Conservation (phyloP, 495 filamentous ascomycete species). For the Cryomyces minteri region DNA sequence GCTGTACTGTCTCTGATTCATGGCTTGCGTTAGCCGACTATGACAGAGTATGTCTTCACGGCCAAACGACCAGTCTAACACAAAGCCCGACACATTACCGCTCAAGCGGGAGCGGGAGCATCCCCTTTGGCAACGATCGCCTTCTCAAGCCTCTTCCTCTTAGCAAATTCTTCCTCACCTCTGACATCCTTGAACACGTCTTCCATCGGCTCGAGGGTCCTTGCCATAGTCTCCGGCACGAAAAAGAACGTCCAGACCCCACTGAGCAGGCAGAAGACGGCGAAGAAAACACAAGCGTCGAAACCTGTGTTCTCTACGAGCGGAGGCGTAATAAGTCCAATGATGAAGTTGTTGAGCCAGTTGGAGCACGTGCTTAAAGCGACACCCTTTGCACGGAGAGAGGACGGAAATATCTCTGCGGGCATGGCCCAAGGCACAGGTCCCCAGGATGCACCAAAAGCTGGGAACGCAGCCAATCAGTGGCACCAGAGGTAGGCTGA, state of each 20-base stretch:
- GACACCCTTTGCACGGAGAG: slow-evolving; percentile 26
- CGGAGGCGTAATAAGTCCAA: slow-evolving; percentile 34
- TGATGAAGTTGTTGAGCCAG: slow-evolving; percentile 40
- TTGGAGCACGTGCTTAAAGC: slow-evolving; percentile 26
- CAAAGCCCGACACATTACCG: too few relatives aligned
- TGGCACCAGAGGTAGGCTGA: slow-evolving; percentile 4
- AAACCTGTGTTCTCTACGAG: slow-evolving; percentile 34
- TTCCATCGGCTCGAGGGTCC: slow-evolving; percentile 20
- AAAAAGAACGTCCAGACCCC: slow-evolving; percentile 34
- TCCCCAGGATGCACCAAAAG: slow-evolving; percentile 13
- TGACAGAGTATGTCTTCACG: too few relatives aligned
- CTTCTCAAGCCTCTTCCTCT: not conserved
- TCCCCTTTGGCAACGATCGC: not conserved
- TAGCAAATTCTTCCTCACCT: not conserved
- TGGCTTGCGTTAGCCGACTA: too few relatives aligned
- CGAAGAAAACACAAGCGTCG: slow-evolving; percentile 38
- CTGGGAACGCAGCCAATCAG: not conserved
- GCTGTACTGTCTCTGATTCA: too few relatives aligned
- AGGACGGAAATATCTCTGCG: slow-evolving; percentile 10
- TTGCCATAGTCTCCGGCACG: slow-evolving; percentile 29
- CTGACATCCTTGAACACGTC: slow-evolving; percentile 13
- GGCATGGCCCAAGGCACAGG: slow-evolving; percentile 12
- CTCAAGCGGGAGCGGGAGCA: not conserved
- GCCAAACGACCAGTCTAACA: too few relatives aligned
- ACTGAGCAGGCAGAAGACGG: slow-evolving; percentile 35